Conservation (phyloP, 192 early-diverging fungal species). For the Coemansia sp. region DNA sequence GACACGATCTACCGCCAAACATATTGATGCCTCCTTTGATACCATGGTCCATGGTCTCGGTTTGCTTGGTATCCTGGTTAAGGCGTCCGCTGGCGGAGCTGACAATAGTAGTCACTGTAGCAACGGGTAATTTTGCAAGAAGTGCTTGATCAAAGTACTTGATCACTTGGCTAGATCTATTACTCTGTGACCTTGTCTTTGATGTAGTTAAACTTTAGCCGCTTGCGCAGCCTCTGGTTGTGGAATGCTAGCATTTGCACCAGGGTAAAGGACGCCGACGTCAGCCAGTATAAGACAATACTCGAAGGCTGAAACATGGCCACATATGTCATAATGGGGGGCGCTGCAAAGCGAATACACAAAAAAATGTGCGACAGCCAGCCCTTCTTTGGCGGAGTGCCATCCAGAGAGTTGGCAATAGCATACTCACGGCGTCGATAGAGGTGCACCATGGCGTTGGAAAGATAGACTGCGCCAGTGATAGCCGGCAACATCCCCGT, state of each 20-base stretch:
- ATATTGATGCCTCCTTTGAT: too few relatives aligned
- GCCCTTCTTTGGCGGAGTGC: background rate
- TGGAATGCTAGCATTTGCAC: constrained; percentile 20
- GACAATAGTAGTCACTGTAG: too few relatives aligned
- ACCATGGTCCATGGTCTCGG: too few relatives aligned
- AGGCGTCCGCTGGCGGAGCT: too few relatives aligned
- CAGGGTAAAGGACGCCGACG: constrained; percentile 25
- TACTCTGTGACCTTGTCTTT: background rate
- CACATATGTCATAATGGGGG: constrained; percentile 4
- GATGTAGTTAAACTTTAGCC: constrained; percentile 7
- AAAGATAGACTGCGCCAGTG: constrained; percentile 5
- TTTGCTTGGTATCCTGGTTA: too few relatives aligned
- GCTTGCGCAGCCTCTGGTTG: constrained; percentile 12
- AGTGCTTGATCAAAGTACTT: too few relatives aligned
- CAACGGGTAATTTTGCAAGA: too few relatives aligned
- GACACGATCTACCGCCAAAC: too few relatives aligned
- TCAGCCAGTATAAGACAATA: constrained; percentile 34
- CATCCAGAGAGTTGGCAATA: background rate
- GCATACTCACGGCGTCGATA: background rate
- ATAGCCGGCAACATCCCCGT: constrained; percentile 16
- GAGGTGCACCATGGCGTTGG: constrained; percentile 10
- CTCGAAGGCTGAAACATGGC: constrained; percentile 16
- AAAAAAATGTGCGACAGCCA: background rate
- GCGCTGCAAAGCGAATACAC: background rate
- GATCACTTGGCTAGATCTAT: background rate